Evolutionary conservation across 2,329 filamentous ascomycete genomes (phyloP).

Genomic region (Truncatella angustata): DNA sequence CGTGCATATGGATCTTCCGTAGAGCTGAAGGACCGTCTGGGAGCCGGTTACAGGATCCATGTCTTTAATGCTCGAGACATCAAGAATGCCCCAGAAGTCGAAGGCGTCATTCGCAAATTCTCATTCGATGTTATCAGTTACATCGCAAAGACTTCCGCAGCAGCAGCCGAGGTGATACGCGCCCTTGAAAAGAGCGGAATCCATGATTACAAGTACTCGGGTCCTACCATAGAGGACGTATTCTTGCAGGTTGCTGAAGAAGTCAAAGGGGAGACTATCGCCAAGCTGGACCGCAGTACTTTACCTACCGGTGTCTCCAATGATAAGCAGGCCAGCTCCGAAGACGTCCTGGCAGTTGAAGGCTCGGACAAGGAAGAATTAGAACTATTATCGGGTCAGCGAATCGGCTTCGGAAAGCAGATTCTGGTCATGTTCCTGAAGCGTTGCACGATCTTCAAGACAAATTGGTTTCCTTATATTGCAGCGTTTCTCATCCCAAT

Average conservation of each 20-base stretch:
- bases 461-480: constrained; percentile 74
- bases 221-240: constrained; percentile 89
- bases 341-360: constrained; percentile 17
- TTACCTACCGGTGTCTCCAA: constrained; percentile 10
- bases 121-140: constrained; percentile 73
- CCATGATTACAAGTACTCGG: constrained; percentile 78
- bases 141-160: constrained; percentile 64
- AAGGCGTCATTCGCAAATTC: constrained; percentile 55
- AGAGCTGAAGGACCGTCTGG: constrained; percentile 77
- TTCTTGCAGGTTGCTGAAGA: constrained; percentile 86
- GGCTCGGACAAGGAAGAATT: constrained; percentile 36
- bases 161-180: constrained; percentile 70
- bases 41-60: constrained; percentile 81
- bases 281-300: constrained; percentile 8
- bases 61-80: constrained; percentile 59
- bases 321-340: constrained; percentile 23
- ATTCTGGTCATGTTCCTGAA: constrained; percentile 75
- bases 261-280: constrained; percentile 51
- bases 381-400: constrained; percentile 65
- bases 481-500: constrained; percentile 77
- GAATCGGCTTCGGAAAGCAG: constrained; percentile 69
- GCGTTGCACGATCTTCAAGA: constrained; percentile 71
- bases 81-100: constrained; percentile 47
- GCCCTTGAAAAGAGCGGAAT: constrained; percentile 66
- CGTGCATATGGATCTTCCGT: constrained; percentile 83